These are phyloP conservation scores for Graphilbum sp. DNA, from an alignment of 2,329 filamentous ascomycete genomes.

Conservation along the genomic window DNA sequence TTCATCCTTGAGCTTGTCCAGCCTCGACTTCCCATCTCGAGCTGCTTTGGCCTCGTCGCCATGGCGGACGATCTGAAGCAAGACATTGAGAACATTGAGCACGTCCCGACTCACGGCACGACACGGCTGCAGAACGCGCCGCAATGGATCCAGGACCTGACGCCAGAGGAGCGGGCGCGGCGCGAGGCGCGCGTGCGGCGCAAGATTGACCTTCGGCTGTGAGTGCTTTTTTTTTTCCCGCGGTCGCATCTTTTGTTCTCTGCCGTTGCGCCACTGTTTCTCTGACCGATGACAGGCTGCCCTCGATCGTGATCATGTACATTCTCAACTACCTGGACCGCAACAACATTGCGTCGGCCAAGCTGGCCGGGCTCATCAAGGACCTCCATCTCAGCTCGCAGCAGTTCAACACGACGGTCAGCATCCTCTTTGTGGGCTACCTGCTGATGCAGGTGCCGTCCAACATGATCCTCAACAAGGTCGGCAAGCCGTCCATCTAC, in stretches of 20 bases:
- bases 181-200: slow-evolving; percentile 39
- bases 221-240: too few relatives aligned
- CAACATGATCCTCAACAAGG: slow-evolving; percentile 33
- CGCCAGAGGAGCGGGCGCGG: slow-evolving; percentile 9
- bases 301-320: slow-evolving; percentile 45
- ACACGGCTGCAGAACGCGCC: too few relatives aligned
- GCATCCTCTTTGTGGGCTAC: slow-evolving; percentile 31
- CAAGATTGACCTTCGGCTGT: slow-evolving; percentile 44
- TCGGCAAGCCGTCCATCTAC: slow-evolving; percentile 30
- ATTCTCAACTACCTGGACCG: slow-evolving; percentile 44
- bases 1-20: too few relatives aligned
- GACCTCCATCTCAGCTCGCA: slow-evolving; percentile 23
- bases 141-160: slow-evolving; percentile 4
- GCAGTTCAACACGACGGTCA: slow-evolving; percentile 21
- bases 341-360: slow-evolving; percentile 24
- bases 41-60: too few relatives aligned
- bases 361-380: slow-evolving; percentile 27
- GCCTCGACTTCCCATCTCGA: too few relatives aligned
- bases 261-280: too few relatives aligned
- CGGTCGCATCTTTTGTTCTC: too few relatives aligned
- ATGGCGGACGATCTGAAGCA: too few relatives aligned
- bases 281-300: too few relatives aligned
- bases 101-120: too few relatives aligned
- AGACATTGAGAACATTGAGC: too few relatives aligned
- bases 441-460: slow-evolving; percentile 34